Evolutionary conservation across 306 rosid genomes (phyloP), one percentile per base, ranked within the genome.

Genomic region (Rubus parviflorus): DNA sequence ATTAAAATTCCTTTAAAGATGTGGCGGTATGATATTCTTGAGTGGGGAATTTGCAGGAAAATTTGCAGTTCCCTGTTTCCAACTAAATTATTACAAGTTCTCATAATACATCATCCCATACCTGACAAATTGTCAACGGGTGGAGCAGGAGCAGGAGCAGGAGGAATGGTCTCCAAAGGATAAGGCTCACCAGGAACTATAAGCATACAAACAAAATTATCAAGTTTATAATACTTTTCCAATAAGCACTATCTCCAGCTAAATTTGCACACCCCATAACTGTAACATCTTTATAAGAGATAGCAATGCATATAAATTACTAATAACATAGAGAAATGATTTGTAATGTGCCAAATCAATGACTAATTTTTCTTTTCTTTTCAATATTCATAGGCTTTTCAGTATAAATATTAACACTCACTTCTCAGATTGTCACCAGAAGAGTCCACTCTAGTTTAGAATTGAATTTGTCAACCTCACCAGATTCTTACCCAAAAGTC

Each of bases 111-210:
- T 48, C 69, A 73, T 82, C 79, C 68, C 68, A 72, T 81, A 95
- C 97, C 96, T 87, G 94, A 81, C 53, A 81, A 54, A 75, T 58
- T 75, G 76, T 71, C 85, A 74, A 53, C 70, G 45, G 87, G 78
- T 62, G 90, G 85, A 38, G 92, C 78, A 75, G 92, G 92, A 75
- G 47, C 88, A 67, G 97, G 84, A 74, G 87, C 77, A 3, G 89
- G 84, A 70, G 96, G 79, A 87, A 82, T 69, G 4, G 81, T 85
- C 75, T 85, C 81, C 82, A 80, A n/a, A 58, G 90, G 87, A 88
- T 90, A 95, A 78, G 96, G 94, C 69, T 90, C 97, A 30, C 99
- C 99, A 40, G 99, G 99, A 83, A 88, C 99, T 95, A 86, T 81
- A 81, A 87, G 58, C 75, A 66, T 48, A 82, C 3, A 51, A 62